A percentile compares a stretch with the other conserved stretches of the same genome.
Evolutionary conservation across 192 early-diverging fungal species (phyloP).

Genomic region (Phycomyces nitens): DNA sequence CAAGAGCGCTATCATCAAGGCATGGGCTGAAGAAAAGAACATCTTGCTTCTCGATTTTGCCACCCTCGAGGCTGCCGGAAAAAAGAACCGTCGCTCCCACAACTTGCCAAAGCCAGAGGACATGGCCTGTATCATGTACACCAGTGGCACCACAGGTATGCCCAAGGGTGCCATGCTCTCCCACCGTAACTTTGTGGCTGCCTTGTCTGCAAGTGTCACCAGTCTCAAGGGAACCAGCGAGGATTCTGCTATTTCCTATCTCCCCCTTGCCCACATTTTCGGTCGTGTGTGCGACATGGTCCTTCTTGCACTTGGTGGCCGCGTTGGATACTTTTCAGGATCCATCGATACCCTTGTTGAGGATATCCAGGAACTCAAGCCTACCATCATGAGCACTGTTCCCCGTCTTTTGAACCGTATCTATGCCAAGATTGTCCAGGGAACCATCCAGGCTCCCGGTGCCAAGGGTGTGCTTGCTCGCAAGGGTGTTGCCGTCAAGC

Average conservation of each 20-base stretch:
- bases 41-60: slow-evolving; percentile 57
- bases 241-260: slow-evolving; percentile 53
- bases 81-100: slow-evolving; percentile 45
- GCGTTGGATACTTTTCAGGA: slow-evolving; percentile 77
- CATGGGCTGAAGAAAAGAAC: slow-evolving; percentile 63
- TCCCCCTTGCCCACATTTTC: slow-evolving; percentile 90
- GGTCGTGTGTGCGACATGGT: slow-evolving; percentile 64
- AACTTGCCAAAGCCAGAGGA: slow-evolving; percentile 63
- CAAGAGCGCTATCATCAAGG: slow-evolving; percentile 39
- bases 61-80: slow-evolving; percentile 60
- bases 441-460: slow-evolving; percentile 60
- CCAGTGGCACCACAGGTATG: slow-evolving; percentile 82
- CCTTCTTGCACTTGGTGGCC: slow-evolving; percentile 51
- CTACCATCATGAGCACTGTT: slow-evolving; percentile 80
- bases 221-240: slow-evolving; percentile 13
- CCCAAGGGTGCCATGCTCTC: slow-evolving; percentile 76
- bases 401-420: slow-evolving; percentile 88
- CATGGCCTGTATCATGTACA: slow-evolving; percentile 73
- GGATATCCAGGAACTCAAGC: slow-evolving; percentile 75
- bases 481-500: slow-evolving; percentile 53
- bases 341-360: slow-evolving; percentile 72
- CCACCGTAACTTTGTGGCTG: slow-evolving; percentile 69
- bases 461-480: slow-evolving; percentile 56
- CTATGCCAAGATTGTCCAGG: slow-evolving; percentile 70
- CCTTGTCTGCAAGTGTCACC: slow-evolving; percentile 24